These are phyloP conservation scores for Jackrogersella multiformis DNA, from an alignment of 495 filamentous ascomycete genomes.

Conservation along the genomic window DNA sequence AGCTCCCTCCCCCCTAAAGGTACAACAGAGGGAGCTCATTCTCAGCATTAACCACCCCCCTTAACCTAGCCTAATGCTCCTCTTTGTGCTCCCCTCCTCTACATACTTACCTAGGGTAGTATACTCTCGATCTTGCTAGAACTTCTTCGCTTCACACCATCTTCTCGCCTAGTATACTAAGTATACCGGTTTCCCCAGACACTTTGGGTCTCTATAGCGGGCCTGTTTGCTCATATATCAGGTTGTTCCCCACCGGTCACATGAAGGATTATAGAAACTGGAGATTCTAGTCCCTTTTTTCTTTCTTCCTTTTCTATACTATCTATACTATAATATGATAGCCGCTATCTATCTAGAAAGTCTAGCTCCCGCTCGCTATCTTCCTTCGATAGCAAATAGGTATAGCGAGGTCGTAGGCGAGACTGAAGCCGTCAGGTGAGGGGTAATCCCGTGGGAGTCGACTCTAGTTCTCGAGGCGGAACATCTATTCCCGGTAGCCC, in stretches of 20 bases:
- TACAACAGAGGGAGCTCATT: conserved; percentile 24
- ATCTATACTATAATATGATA: conserved; percentile 24
- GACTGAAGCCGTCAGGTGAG: conserved; percentile 43
- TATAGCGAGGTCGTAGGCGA: conserved; percentile 39
- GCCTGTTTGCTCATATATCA: conserved; percentile 13
- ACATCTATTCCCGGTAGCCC: conserved; percentile 29
- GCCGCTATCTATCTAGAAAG: conserved; percentile 30
- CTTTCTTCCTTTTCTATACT: conserved; percentile 11
- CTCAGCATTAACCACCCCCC: conserved; percentile 26
- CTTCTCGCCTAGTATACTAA: conserved; percentile 25
- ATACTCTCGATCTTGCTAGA: not conserved
- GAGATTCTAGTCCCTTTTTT: conserved; percentile 24
- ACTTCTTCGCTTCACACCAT: conserved; percentile 43
- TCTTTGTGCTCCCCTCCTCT: conserved; percentile 35
- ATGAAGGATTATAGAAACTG: conserved; percentile 36
- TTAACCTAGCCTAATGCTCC: conserved; percentile 37
- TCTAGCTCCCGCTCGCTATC: conserved; percentile 16
- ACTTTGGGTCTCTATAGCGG: conserved; percentile 38
- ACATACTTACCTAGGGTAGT: not conserved
- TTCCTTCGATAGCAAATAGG: conserved; percentile 22
- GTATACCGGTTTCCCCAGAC: conserved; percentile 34
- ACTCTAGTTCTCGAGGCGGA: conserved; percentile 23
- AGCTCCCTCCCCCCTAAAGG: conserved; percentile 21
- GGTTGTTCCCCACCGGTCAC: conserved; percentile 42
- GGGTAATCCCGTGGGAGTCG: conserved; percentile 30